Evolutionary conservation across 768 basidiomycete species (phyloP).

Genomic region (Leccinum arenicola): DNA sequence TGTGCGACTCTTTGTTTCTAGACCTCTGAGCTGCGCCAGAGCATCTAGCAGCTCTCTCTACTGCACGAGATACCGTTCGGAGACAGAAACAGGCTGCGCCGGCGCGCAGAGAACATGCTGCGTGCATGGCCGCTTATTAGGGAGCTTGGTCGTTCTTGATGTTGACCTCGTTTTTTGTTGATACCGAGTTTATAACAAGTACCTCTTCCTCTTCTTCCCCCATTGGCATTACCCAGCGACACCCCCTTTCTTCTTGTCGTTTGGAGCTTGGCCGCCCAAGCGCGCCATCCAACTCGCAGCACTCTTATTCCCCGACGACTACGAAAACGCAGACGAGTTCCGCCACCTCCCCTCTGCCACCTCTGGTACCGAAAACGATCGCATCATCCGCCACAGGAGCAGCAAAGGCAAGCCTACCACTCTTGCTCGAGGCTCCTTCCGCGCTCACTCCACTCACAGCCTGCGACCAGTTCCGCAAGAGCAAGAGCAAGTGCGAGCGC

Average conservation of each 20-base stretch:
- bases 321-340: constrained; percentile 58
- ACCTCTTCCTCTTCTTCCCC: no score
- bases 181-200: no score
- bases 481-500: constrained; percentile 87
- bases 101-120: constrained; percentile 17
- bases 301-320: constrained; percentile 57
- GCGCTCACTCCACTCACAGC: constrained; percentile 40
- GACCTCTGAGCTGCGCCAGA: constrained; percentile 19
- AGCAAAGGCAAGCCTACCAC: constrained; percentile 59
- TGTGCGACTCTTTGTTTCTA: neutral
- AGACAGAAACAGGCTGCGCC: constrained; percentile 27
- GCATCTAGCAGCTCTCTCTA: constrained; percentile 24
- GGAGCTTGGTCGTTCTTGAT: neutral
- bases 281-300: constrained; percentile 22
- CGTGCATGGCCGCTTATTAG: constrained; percentile 14
- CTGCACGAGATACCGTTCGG: constrained; percentile 31
- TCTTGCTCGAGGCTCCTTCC: neutral
- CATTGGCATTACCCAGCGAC: no score
- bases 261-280: constrained; percentile 21
- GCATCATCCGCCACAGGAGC: constrained; percentile 64
- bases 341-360: constrained; percentile 39
- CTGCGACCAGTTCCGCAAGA: constrained; percentile 87
- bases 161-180: constrained; percentile 1
- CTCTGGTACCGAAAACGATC: constrained; percentile 34
- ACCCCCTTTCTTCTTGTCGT: no score